These are phyloP conservation scores for Xylaria arbuscula DNA, from an alignment of 2,329 filamentous ascomycete genomes.

Conservation along the genomic window DNA sequence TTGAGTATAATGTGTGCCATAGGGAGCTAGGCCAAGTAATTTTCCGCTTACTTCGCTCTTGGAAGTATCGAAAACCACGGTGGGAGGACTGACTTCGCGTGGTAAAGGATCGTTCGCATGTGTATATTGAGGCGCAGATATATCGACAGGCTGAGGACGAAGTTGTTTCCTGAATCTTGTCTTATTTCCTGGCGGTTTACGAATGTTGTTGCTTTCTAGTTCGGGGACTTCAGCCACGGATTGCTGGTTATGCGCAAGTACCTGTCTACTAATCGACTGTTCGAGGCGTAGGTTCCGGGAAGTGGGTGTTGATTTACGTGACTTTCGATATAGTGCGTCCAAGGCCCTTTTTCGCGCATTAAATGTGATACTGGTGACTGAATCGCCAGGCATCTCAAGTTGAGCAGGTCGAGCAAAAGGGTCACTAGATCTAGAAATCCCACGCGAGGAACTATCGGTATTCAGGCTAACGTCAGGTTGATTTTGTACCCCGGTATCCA, in stretches of 20 bases:
- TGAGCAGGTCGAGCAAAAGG: slow-evolving; percentile 61
- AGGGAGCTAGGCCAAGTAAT: slow-evolving; percentile 67
- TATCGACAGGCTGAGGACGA: slow-evolving; percentile 59
- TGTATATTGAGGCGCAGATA: slow-evolving; percentile 63
- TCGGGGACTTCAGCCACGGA: slow-evolving; percentile 9
- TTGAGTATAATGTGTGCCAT: slow-evolving; percentile 69
- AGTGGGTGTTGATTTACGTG: slow-evolving; percentile 46
- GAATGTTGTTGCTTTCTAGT: slow-evolving; percentile 10
- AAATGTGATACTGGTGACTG: slow-evolving; percentile 56
- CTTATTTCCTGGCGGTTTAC: slow-evolving; percentile 7
- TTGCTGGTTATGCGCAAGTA: slow-evolving; percentile 37
- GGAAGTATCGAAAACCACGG: slow-evolving; percentile 39
- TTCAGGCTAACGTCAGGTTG: slow-evolving; percentile 12
- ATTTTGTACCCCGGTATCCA: slow-evolving; percentile 41
- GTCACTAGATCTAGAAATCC: slow-evolving; percentile 34
- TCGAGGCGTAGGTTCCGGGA: slow-evolving; percentile 52
- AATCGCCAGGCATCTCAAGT: slow-evolving; percentile 61
- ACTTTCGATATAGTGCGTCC: slow-evolving; percentile 64
- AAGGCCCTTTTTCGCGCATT: slow-evolving; percentile 63
- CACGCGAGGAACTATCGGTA: slow-evolving; percentile 19
- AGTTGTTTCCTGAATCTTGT: slow-evolving; percentile 56
- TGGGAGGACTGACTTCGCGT: slow-evolving; percentile 42
- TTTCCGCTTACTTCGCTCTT: slow-evolving; percentile 49
- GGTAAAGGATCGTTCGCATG: slow-evolving; percentile 65
- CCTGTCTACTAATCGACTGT: slow-evolving; percentile 48